Evolutionary conservation across 495 filamentous ascomycete species (phyloP).

Genomic region (Neurospora sp.): DNA sequence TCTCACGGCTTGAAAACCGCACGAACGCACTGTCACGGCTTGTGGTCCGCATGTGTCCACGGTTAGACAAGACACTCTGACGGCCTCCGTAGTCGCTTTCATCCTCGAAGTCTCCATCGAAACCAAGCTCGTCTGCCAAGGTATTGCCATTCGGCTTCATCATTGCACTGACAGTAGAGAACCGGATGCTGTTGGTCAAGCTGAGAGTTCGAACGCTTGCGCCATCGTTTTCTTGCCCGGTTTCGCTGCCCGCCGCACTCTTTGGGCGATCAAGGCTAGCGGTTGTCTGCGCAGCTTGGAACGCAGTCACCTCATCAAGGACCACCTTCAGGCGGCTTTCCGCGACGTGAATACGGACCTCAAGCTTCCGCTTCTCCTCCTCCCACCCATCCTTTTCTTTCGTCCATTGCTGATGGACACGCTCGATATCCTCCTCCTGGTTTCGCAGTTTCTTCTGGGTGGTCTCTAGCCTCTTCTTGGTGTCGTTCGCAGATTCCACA

Average conservation of each 20-base stretch:
- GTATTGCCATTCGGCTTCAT: conserved; percentile 56
- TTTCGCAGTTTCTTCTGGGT: conserved; percentile 65
- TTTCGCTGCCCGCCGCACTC: conserved; percentile 42
- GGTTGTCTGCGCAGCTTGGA: conserved; percentile 49
- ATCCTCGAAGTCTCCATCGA: conserved; percentile 67
- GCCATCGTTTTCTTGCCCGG: conserved; percentile 55
- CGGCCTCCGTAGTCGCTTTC: conserved; percentile 43
- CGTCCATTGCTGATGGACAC: conserved; percentile 65
- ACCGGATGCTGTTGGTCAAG: conserved; percentile 62
- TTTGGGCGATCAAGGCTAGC: conserved; percentile 28
- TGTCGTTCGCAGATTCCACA: conserved; percentile 59
- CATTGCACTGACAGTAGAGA: conserved; percentile 52
- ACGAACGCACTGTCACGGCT: conserved; percentile 18
- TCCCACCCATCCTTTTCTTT: conserved; percentile 77
- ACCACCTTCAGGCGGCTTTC: conserved; percentile 78
- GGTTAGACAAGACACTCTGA: conserved; percentile 39
- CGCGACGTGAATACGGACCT: conserved; percentile 75
- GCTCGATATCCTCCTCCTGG: conserved; percentile 75
- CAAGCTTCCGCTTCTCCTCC: conserved; percentile 65
- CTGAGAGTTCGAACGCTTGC: conserved; percentile 70
- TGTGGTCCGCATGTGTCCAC: conserved; percentile 25
- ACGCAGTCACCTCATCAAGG: conserved; percentile 70
- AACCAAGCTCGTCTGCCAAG: conserved; percentile 81
- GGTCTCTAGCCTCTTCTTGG: conserved; percentile 67
- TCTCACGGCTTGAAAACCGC: conserved; percentile 1